Evolutionary conservation across 768 basidiomycete species (phyloP), one percentile per base, ranked within the genome.

Genomic region (Gloeophyllum trabeum): DNA sequence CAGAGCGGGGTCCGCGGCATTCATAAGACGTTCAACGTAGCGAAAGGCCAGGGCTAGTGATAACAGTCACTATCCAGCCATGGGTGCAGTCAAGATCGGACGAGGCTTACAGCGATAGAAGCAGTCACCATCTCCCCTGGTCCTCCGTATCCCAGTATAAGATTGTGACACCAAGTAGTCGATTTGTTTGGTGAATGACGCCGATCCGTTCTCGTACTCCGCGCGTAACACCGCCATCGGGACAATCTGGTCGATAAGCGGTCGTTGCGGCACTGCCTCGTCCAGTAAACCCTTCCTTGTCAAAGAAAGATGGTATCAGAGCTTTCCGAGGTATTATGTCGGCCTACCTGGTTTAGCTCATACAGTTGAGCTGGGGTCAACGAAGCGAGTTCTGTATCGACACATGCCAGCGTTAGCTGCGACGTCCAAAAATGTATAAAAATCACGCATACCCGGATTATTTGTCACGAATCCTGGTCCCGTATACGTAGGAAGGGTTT

Each of bases 91-190:
- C 14, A 14, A 32, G 25, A 44, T 26, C 21, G 6, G 42, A 10
- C n/a, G 19, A 28, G 43, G 55, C 62, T 69, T 56, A 87, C 87
- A 81, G 70, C 91, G 71, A 58, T 93, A 96, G 60, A 93, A 94
- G 56, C 92, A 94, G 57, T 87, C 86, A 40, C 62, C 75, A 52
- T 77, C 75, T 63, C 91, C 90, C 61, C 79, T 71, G 0, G 83
- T 75, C 42, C 88, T 66, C 53, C 88, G 70, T 34, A 94, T 66
- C 7, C 62, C 65, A 24, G 63, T 63, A 62, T 75, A 92, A 1
- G 88, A 89, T 35, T 76, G 62, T 13, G 49, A 51, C 37, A 65
- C 61, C 18, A 97, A 62, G 62, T 74, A 76, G 48, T 84, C 75
- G 46, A 97, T 82, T 61, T 94, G 88, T 43, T 70, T 64, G 4